Conservation (phyloP, 495 filamentous ascomycete genomes). For the Aspergillus bertholletiae region DNA sequence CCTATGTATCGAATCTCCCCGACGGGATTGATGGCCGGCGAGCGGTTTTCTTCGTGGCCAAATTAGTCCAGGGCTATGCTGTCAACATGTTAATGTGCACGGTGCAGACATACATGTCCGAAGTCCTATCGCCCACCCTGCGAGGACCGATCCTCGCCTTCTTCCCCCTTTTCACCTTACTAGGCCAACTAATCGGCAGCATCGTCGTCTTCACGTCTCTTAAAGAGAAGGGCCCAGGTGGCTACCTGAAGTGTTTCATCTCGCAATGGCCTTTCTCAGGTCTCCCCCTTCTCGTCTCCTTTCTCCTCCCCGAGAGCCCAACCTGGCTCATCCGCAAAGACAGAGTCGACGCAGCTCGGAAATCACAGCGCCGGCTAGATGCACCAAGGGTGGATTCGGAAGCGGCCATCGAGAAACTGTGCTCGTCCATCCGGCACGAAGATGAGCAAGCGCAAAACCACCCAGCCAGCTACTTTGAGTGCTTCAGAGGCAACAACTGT, state of each 20-base stretch:
- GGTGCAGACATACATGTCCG: slow-evolving; percentile 46
- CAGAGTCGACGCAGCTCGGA: slow-evolving; percentile 57
- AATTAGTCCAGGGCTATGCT: slow-evolving; percentile 37
- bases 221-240: slow-evolving; percentile 2
- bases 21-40: slow-evolving; percentile 23
- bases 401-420: slow-evolving; percentile 16
- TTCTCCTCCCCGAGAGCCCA: slow-evolving; percentile 74
- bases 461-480: slow-evolving; percentile 34
- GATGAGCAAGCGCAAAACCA: slow-evolving; percentile 12
- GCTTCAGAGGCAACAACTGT: slow-evolving; percentile 40
- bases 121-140: slow-evolving; percentile 36
- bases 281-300: slow-evolving; percentile 57
- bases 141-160: slow-evolving; percentile 42
- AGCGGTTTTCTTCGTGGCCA: slow-evolving; percentile 29
- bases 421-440: slow-evolving; percentile 22
- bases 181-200: slow-evolving; percentile 43
- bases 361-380: slow-evolving; percentile 19
- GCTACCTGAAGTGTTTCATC: slow-evolving; percentile 27
- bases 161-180: slow-evolving; percentile 40
- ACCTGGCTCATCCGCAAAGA: slow-evolving; percentile 66
- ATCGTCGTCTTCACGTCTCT: slow-evolving; percentile 34
- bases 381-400: slow-evolving; percentile 5
- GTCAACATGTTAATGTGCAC: slow-evolving; percentile 40
- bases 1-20: slow-evolving; percentile 28
- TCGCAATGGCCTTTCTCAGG: slow-evolving; percentile 36